Conservation (phyloP, 2,329 filamentous ascomycete species). For the Cordyceps fumosorosea region DNA sequence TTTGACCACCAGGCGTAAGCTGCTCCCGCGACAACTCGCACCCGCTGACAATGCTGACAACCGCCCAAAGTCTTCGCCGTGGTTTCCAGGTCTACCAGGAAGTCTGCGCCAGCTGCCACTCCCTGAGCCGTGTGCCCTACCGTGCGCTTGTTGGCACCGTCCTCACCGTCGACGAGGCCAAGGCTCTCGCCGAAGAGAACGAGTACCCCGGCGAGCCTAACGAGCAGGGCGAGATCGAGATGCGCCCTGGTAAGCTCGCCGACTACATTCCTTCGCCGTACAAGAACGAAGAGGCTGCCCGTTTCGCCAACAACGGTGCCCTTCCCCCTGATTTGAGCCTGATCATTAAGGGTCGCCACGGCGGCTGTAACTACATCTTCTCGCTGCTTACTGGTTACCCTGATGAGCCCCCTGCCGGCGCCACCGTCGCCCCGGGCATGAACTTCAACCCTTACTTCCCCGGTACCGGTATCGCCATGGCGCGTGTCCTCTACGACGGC, state of each 20-base stretch:
- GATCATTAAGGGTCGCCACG: constrained; percentile 96
- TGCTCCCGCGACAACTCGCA: not conserved
- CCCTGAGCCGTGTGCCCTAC: constrained; percentile 88
- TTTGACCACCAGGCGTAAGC: constrained; percentile 94
- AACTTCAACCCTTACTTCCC: constrained; percentile 99
- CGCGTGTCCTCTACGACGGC: constrained; percentile 94
- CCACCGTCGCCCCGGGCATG: constrained; percentile 75
- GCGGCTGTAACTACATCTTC: constrained; percentile 98
- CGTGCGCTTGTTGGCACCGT: constrained; percentile 82
- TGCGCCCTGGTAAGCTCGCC: constrained; percentile 96
- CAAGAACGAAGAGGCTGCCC: constrained; percentile 98
- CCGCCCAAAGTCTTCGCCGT: constrained; percentile 71
- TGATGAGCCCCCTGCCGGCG: constrained; percentile 89
- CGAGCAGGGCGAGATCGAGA: constrained; percentile 95
- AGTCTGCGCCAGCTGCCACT: constrained; percentile 97
- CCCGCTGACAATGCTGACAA: constrained; percentile 1
- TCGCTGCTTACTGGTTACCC: constrained; percentile 93
- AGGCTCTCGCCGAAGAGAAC: constrained; percentile 93
- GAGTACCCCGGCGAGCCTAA: constrained; percentile 98
- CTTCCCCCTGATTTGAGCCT: constrained; percentile 94
- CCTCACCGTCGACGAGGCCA: constrained; percentile 96
- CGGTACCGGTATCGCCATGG: constrained; percentile 98
- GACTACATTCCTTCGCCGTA: constrained; percentile 94
- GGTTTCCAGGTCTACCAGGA: constrained; percentile 99
- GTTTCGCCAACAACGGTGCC: constrained; percentile 96